Evolutionary conservation across 441 rosid genomes (phyloP), one percentile per base, ranked within the genome.

Genomic region (Eruca vesicaria): DNA sequence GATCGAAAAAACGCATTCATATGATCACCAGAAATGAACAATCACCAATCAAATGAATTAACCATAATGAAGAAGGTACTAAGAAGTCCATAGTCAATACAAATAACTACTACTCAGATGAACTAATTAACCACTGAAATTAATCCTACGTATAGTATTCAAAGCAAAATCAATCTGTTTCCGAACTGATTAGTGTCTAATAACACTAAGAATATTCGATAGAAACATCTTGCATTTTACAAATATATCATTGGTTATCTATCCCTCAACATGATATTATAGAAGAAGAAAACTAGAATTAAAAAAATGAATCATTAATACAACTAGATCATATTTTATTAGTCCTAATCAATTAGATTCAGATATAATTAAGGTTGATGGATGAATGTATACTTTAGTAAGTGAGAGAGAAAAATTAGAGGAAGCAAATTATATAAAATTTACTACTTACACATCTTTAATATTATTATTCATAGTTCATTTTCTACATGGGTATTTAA

Each of bases 391-490:
- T 31, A 71, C 67, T 71, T 59, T 50, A 58, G 18, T 23, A 58
- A 33, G 29, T 59, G 53, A 43, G 8, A 20, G 12, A 70, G 26
- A 55, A 32, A 28, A 70, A 21, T 2, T 59, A 65, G 61, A 23
- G 41, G 63, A 71, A 65, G 76, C 76, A 77, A 70, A 71, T 35
- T 33, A 58, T 65, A 58, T 58, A 45, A 59, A 65, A 65, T 28
- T 65, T 7, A 71, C 68, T 65, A 77, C 20, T 77, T 65, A 59
- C 80, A 71, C 72, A 71, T 70, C 41, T 71, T 64, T 48, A 36
- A n/a, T n/a, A 31, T 66, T 72, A 62, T 78, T 72, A 66, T 77
- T 71, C 63, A 77, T 76, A 64, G 58, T 67, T 68, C 59, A 69
- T 63, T 58, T 71, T 77, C 71, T 68, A 72, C 78, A 78, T 41